These are phyloP conservation scores for Ascochyta fabae DNA, from an alignment of 2,329 filamentous ascomycete species.

Conservation along the genomic window DNA sequence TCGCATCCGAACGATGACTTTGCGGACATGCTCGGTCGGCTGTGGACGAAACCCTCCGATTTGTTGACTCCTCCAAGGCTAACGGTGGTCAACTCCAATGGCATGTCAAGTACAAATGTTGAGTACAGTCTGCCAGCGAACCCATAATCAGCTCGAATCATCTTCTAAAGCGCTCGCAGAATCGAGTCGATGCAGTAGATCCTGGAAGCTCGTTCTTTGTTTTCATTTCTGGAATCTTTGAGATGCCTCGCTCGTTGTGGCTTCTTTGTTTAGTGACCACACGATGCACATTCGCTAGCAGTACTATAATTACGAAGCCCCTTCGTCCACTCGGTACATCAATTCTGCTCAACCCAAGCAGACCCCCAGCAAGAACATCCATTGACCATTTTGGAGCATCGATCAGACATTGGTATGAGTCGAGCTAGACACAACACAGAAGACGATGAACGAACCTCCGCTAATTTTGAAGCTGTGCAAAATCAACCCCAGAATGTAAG, in stretches of 20 bases:
- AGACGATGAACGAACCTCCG: neutral
- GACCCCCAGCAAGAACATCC: neutral
- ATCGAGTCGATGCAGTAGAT: no score
- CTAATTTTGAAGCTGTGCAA: neutral
- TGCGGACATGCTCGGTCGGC: neutral
- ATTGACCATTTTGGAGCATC: neutral
- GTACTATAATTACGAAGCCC: neutral
- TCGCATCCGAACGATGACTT: neutral
- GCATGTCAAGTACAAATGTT: neutral
- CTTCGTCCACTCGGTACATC: neutral
- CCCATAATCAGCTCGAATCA: neutral
- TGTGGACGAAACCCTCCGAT: neutral
- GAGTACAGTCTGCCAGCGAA: neutral
- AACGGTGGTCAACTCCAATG: neutral
- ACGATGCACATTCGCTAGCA: neutral
- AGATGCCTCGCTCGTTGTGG: neutral
- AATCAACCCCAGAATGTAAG: neutral
- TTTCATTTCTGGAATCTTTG: neutral
- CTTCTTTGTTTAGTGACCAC: neutral
- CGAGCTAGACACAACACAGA: neutral
- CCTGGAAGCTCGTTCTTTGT: neutral
- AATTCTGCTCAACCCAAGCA: neutral
- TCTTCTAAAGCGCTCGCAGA: neutral
- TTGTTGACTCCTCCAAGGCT: neutral
- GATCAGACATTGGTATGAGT: neutral